Conservation (phyloP, 1,284 basidiomycete species). For the Rhodotorula sp. region DNA sequence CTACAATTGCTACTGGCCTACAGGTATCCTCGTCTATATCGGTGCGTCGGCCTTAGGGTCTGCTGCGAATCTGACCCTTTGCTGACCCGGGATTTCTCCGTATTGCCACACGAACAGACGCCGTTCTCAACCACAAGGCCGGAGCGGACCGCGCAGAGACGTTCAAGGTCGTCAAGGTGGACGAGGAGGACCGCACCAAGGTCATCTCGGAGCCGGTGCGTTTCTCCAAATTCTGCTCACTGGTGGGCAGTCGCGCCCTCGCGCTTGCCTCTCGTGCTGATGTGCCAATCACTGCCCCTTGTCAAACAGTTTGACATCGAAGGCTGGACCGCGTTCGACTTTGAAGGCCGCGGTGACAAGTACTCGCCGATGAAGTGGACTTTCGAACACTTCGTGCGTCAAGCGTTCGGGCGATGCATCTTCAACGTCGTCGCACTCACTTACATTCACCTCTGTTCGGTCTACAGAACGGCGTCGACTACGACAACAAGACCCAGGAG, state of each 20-base stretch:
- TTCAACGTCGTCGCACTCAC: no score
- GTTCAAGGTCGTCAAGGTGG: slow-evolving; percentile 72
- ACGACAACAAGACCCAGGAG: slow-evolving; percentile 66
- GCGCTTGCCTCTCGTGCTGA: no score
- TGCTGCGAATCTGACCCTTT: no score
- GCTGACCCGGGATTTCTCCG: slow-evolving; percentile 39
- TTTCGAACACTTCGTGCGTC: slow-evolving; percentile 40
- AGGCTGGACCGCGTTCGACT: slow-evolving; percentile 83
- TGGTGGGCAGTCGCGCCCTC: no score
- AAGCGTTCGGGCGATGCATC: no score
- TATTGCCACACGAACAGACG: slow-evolving; percentile 45
- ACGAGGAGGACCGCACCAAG: slow-evolving; percentile 56
- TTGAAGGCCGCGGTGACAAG: slow-evolving; percentile 70
- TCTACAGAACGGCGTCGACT: slow-evolving; percentile 66
- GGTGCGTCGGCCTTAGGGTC: no score
- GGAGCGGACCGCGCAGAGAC: slow-evolving; percentile 78
- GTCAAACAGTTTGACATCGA: slow-evolving; percentile 60
- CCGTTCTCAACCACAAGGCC: slow-evolving; percentile 57
- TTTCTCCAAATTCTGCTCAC: no score
- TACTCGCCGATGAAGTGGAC: slow-evolving; percentile 57
- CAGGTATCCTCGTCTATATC: slow-evolving; percentile 53
- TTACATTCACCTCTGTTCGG: no score
- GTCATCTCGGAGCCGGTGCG: slow-evolving; percentile 57
- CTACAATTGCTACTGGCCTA: no score
- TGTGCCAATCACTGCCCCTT: no score